A percentile compares a stretch with the other conserved stretches of the same genome.
These are phyloP conservation scores for Dillenia turbinata DNA, from an alignment of 164 flowering plant species.

Conservation along the genomic window DNA sequence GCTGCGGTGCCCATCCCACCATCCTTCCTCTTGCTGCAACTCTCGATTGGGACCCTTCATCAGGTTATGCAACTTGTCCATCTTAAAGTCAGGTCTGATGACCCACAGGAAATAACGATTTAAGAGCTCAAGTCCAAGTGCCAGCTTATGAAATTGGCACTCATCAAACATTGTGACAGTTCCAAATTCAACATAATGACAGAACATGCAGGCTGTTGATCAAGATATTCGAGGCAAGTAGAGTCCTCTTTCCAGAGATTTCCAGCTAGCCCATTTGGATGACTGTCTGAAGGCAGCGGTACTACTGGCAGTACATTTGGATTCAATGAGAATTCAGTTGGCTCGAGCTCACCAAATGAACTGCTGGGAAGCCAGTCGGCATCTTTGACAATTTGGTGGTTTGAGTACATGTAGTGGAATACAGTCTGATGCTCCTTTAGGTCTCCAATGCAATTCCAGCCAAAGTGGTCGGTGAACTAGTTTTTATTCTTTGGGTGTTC, in stretches of 20 bases:
- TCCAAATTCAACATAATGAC: constrained; percentile 57
- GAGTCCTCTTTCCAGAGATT: constrained; percentile 35
- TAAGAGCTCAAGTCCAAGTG: constrained; percentile 40
- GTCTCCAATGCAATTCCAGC: constrained; percentile 24
- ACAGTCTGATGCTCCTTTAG: constrained; percentile 3
- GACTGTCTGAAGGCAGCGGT: constrained; percentile 21
- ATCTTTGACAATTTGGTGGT: constrained; percentile 2
- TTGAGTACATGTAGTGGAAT: constrained; percentile 2
- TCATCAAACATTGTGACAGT: constrained; percentile 27
- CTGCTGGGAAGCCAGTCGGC: constrained; percentile 28
- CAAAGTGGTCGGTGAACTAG: constrained; percentile 15
- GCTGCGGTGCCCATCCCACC: constrained; percentile 59
- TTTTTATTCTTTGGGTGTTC: constrained; percentile 12
- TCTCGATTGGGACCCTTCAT: constrained; percentile 30
- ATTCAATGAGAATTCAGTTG: constrained; percentile 12
- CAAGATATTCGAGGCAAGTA: constrained; percentile 43
- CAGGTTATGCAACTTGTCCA: constrained; percentile 15
- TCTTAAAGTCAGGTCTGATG: constrained; percentile 26
- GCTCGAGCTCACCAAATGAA: constrained; percentile 34
- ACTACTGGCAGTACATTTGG: constrained; percentile 30
- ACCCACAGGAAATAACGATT: constrained; percentile 52
- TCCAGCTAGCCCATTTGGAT: constrained; percentile 4
- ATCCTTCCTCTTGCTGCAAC: constrained; percentile 25
- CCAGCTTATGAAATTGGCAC: constrained; percentile 41
- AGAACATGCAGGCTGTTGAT: constrained; percentile 25